Conservation (phyloP, 495 filamentous ascomycete genomes). For the Penicillium waksmanii region DNA sequence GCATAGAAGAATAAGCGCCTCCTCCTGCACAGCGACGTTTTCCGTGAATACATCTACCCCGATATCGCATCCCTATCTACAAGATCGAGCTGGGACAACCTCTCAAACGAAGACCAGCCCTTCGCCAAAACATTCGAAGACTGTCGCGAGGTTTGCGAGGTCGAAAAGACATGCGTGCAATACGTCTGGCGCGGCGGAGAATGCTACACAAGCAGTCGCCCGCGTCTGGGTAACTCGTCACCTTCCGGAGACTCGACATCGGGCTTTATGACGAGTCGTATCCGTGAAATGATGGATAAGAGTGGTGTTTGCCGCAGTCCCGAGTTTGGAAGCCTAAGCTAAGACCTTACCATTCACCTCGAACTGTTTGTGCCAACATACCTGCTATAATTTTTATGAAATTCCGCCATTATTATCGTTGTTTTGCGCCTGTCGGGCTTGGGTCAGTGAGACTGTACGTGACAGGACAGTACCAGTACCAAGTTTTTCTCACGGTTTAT, state of each 20-base stretch:
- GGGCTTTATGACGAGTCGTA: slow-evolving; percentile 40
- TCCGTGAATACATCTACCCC: slow-evolving; percentile 48
- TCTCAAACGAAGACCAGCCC: slow-evolving; percentile 41
- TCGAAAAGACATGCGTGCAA: slow-evolving; percentile 36
- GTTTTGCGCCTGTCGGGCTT: not conserved
- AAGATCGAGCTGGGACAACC: slow-evolving; percentile 50
- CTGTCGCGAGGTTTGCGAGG: slow-evolving; percentile 39
- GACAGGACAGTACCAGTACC: not conserved
- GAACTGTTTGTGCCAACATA: slow-evolving; percentile 2
- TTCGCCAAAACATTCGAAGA: slow-evolving; percentile 36
- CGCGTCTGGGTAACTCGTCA: slow-evolving; percentile 36
- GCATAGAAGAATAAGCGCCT: slow-evolving; percentile 36
- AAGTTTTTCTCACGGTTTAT: no score
- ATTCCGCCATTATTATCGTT: not conserved
- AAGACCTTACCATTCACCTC: not conserved
- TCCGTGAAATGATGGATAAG: slow-evolving; percentile 37
- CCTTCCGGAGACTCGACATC: slow-evolving; percentile 27
- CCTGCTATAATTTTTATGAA: not conserved
- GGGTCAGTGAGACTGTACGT: not conserved
- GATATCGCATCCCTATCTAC: slow-evolving; percentile 33
- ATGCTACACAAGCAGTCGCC: slow-evolving; percentile 40
- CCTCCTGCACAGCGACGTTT: slow-evolving; percentile 48
- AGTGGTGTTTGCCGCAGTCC: slow-evolving; percentile 37
- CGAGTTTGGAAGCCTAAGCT: slow-evolving; percentile 32
- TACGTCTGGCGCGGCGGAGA: slow-evolving; percentile 37